Conservation (phyloP, 106 monocot species). For the Dendrobium huoshanense region DNA sequence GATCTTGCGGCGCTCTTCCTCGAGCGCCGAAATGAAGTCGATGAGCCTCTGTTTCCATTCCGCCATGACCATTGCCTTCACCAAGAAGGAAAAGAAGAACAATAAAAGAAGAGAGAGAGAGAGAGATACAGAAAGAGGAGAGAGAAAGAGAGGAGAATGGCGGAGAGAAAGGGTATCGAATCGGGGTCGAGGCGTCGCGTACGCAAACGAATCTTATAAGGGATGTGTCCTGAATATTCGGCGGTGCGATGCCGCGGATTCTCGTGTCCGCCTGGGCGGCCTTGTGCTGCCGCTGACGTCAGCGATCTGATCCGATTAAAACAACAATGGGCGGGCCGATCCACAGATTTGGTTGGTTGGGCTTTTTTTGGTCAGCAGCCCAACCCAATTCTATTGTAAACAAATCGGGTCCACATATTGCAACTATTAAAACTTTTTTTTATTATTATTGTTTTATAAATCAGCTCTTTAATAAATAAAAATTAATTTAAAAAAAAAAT, state of each 20-base stretch:
- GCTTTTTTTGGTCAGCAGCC: too few relatives aligned
- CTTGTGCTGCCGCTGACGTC: slow-evolving; percentile 23
- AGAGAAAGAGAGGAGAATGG: not conserved
- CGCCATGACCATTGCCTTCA: slow-evolving; percentile 1
- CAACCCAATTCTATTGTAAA: too few relatives aligned
- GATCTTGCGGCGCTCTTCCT: slow-evolving; percentile 74
- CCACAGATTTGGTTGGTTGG: not conserved
- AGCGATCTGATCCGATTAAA: slow-evolving; percentile 15
- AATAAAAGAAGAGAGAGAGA: not conserved
- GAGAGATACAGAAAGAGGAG: not conserved
- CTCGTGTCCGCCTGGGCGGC: slow-evolving; percentile 2
- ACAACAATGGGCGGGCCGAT: not conserved
- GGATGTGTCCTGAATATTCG: slow-evolving; percentile 33
- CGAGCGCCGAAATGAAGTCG: slow-evolving; percentile 47
- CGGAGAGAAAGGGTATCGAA: slow-evolving; percentile 8
- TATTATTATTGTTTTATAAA: too few relatives aligned
- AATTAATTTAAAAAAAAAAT: too few relatives aligned
- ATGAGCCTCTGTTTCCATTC: slow-evolving; percentile 1
- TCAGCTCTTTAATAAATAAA: too few relatives aligned
- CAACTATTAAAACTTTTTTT: too few relatives aligned
- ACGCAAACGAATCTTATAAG: slow-evolving; percentile 27
- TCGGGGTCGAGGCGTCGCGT: slow-evolving; percentile 59
- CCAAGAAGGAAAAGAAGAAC: not conserved
- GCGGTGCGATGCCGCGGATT: slow-evolving; percentile 13
- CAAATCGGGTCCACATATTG: too few relatives aligned